A percentile compares a stretch with the other conserved stretches of the same genome.
phyloP scores from a whole-genome alignment of 129 eudicot genomes.

The Logfia minima region DNA sequence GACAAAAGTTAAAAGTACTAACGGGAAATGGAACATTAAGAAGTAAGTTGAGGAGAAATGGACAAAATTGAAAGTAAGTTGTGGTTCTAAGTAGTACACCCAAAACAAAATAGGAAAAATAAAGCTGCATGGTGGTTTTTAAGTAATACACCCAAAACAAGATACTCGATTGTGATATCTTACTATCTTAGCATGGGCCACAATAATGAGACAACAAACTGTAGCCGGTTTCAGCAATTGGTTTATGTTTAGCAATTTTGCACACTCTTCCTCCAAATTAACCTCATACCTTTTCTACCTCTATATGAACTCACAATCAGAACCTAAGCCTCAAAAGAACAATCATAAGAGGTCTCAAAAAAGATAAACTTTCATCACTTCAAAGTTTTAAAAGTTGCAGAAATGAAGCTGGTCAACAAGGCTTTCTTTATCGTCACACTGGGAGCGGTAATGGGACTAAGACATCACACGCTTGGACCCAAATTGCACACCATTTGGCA shows the following conservation, averaged over 20 bases:
- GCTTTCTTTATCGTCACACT: constrained; percentile 34
- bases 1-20: neutral
- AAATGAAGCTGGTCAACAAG: constrained; percentile 39
- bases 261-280: neutral
- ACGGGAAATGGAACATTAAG: neutral
- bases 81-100: no score
- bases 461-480: constrained; percentile 25
- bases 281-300: constrained; percentile 24
- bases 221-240: constrained; percentile 12
- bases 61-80: no score
- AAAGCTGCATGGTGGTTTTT: constrained; percentile 1
- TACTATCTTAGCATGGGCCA: constrained; percentile 26
- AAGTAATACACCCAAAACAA: no score
- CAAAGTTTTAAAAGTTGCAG: neutral
- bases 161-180: neutral
- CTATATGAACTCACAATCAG: constrained; percentile 26
- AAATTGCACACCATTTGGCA: constrained; percentile 29
- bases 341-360: no score
- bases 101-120: neutral
- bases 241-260: neutral
- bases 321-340: constrained; percentile 9
- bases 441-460: constrained; percentile 36
- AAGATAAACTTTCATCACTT: neutral
- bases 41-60: no score
- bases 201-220: constrained; percentile 22